Evolutionary conservation across 352 stramenopile genomes (phyloP), one percentile per base, ranked within the genome.

Genomic region (Pythium scleroteichum): DNA sequence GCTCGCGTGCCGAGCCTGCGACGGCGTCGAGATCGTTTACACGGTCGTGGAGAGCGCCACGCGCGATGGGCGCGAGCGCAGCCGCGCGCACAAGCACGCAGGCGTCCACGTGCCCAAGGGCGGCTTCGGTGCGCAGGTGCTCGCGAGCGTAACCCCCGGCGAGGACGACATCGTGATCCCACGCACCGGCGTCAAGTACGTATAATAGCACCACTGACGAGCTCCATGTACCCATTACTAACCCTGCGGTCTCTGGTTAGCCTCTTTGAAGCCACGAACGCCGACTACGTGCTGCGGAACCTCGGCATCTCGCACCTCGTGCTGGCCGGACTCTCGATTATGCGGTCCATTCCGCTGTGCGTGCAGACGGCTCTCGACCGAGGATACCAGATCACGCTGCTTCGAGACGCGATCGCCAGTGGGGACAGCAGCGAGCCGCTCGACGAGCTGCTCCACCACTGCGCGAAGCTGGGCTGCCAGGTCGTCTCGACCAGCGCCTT

Each of bases 271-370:
- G 77, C 84, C 7, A 97, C 91, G 2, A 97, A 97, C 68, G 52
- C 96, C 0, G 85, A 96, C 74, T 97, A 94, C 56, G 58, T 96
- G n/a, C 51, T 97, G 12, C 76, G 83, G 4, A 97, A 96, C 71
- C 74, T 97, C 22, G 78, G 78, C 46, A 68, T 97, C 44, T 82
- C 85, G 40, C 90, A 97, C 54, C 49, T 97, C 38, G 85, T 97
- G 6, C 63, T 97, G 27, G 66, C 80, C 44, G 91, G 91, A 17
- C 85, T 97, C 51, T 84, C 92, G 8, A 88, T 87, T 13, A 68
- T 97, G 35, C 73, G 83, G 7, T 95, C 87, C 68, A 73, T 97
- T 24, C 79, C 92, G 50, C 71, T 77, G 23, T 88, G 85, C 23
- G 80, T 94, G 9, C 84, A 88, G 57, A 89, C 88, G 52, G 91